A percentile compares a stretch with the other conserved stretches of the same genome.
Conservation (phyloP, 2,329 filamentous ascomycete genomes). For the Curvularia hawaiiensis region DNA sequence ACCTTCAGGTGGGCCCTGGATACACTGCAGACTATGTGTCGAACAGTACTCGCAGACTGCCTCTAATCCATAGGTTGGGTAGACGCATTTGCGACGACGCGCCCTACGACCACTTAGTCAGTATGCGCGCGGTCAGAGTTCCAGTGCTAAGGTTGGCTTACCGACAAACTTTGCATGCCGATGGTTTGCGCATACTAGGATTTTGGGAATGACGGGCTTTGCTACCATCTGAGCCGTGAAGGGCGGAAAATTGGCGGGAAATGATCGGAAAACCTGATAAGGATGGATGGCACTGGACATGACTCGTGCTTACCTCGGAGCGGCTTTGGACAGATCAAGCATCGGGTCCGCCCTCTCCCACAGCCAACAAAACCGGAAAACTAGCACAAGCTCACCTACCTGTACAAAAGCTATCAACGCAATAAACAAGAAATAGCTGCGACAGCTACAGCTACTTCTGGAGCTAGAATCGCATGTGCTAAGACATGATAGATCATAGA, state of each 20-base stretch:
- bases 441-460: no score
- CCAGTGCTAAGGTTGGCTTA: constrained; percentile 14
- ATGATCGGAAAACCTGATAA: neutral
- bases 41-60: constrained; percentile 28
- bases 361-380: no score
- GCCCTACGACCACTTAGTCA: constrained; percentile 18
- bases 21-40: constrained; percentile 25
- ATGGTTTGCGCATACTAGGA: constrained; percentile 29
- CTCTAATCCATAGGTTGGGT: constrained; percentile 18
- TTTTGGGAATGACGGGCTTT: constrained; percentile 14
- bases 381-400: no score
- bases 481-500: no score
- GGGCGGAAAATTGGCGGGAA: constrained; percentile 23
- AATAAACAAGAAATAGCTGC: no score
- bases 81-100: constrained; percentile 32
- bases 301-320: constrained; percentile 10
- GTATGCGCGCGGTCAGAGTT: neutral
- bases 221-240: constrained; percentile 12
- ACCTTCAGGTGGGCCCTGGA: constrained; percentile 30
- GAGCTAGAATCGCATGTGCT: no score
- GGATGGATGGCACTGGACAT: neutral
- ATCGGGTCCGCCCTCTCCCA: no score
- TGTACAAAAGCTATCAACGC: no score
- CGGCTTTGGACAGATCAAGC: constrained; percentile 2
- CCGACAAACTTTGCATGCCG: constrained; percentile 30